These are phyloP conservation scores for Millerozyma miso DNA, from an alignment of 805 yeast genomes.

Conservation along the genomic window DNA sequence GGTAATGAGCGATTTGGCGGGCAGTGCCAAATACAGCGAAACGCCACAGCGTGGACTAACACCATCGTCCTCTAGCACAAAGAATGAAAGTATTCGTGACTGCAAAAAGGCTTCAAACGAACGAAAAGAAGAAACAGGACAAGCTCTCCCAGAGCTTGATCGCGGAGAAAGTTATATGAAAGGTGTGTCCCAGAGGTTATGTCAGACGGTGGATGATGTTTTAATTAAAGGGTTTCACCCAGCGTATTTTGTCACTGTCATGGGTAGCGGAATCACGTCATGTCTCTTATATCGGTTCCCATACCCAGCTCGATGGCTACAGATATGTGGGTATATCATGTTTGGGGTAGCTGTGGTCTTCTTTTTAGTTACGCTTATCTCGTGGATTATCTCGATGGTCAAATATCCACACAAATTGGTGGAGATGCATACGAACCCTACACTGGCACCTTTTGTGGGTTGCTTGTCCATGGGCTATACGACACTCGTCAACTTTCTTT, in stretches of 20 bases:
- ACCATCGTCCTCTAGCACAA: background rate
- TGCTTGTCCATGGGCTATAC: slow-evolving; percentile 77
- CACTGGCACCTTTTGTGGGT: slow-evolving; percentile 63
- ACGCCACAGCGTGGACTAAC: background rate
- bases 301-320: slow-evolving; percentile 56
- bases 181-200: slow-evolving; percentile 1
- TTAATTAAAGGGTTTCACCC: slow-evolving; percentile 36
- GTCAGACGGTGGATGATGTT: slow-evolving; percentile 5
- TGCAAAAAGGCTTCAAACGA: background rate
- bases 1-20: too few species aligned
- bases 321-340: slow-evolving; percentile 53
- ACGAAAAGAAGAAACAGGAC: background rate
- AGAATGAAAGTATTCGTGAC: background rate
- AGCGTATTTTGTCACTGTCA: slow-evolving; percentile 65
- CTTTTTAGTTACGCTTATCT: slow-evolving; percentile 35
- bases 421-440: slow-evolving; percentile 28
- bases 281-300: slow-evolving; percentile 63
- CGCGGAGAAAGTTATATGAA: background rate
- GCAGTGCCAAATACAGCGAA: background rate
- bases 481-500: slow-evolving; percentile 58
- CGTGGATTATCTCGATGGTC: slow-evolving; percentile 38
- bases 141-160: background rate
- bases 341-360: slow-evolving; percentile 56
- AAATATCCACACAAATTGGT: slow-evolving; percentile 22
- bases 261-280: slow-evolving; percentile 82